phyloP scores from a whole-genome alignment of 768 basidiomycete genomes.

The Rubroboletus satanas region DNA sequence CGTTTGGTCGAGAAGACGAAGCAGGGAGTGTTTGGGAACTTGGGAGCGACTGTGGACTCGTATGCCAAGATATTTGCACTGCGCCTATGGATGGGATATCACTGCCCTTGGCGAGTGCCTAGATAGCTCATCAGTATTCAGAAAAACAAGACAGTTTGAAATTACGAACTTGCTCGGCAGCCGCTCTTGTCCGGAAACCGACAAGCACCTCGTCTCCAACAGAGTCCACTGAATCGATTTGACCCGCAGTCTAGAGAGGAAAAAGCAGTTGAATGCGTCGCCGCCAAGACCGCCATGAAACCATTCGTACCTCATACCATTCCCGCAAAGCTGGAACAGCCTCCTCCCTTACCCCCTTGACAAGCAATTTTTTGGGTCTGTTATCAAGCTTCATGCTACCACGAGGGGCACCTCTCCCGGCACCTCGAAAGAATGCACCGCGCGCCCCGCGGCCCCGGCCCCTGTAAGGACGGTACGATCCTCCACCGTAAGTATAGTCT shows the following conservation, averaged over 20 bases:
- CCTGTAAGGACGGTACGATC: constrained; percentile 62
- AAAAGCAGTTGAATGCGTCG: constrained; percentile 5
- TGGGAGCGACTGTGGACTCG: constrained; percentile 28
- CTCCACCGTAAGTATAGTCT: constrained; percentile 33
- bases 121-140: constrained; percentile 12
- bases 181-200: constrained; percentile 64
- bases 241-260: constrained; percentile 53
- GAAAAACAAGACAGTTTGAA: neutral
- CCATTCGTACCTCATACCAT: constrained; percentile 70
- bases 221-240: constrained; percentile 60
- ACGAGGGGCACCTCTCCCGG: constrained; percentile 62
- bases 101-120: constrained; percentile 72
- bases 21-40: constrained; percentile 18
- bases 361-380: constrained; percentile 72
- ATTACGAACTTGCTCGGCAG: constrained; percentile 70
- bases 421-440: constrained; percentile 57
- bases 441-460: constrained; percentile 59
- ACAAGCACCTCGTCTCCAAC: constrained; percentile 58
- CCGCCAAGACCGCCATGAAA: neutral
- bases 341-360: constrained; percentile 63
- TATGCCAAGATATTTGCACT: constrained; percentile 67
- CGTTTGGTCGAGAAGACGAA: constrained; percentile 19
- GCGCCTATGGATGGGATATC: constrained; percentile 63
- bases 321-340: constrained; percentile 61
- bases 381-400: constrained; percentile 88